A percentile compares a stretch with the other conserved stretches of the same genome.
phyloP scores from a whole-genome alignment of 169 alveolate genomes.

The Plasmodium gallinaceum region DNA sequence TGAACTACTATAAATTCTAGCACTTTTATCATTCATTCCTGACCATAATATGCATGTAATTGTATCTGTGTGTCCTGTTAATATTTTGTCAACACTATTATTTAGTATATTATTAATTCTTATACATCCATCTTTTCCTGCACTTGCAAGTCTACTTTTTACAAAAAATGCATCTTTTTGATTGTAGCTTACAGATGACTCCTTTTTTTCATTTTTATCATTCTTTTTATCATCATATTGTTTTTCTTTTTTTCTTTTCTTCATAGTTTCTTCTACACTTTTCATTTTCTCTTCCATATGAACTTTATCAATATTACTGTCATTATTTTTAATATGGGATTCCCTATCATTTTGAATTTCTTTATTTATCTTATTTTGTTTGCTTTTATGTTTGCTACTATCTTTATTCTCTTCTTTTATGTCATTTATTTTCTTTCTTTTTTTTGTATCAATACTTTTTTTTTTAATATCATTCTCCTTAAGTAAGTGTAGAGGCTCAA shows the following conservation, averaged over 20 bases:
- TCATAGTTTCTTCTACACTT: neutral
- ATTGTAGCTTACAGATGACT: neutral
- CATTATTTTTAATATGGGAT: neutral
- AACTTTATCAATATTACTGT: neutral
- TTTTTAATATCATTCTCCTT: conserved; percentile 38
- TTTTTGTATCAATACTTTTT: neutral
- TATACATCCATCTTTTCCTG: conserved; percentile 92
- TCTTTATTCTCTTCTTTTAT: neutral
- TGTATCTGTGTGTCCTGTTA: conserved; percentile 94
- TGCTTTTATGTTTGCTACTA: neutral
- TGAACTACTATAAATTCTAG: conserved; percentile 92
- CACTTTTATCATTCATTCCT: conserved; percentile 84
- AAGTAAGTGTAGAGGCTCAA: conserved; percentile 92
- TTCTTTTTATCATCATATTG: neutral
- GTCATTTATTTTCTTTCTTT: conserved; percentile 18
- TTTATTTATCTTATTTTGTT: neutral
- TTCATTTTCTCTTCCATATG: neutral
- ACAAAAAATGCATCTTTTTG: conserved; percentile 20
- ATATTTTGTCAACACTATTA: conserved; percentile 86
- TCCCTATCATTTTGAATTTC: neutral
- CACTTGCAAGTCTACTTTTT: conserved; percentile 66
- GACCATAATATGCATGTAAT: conserved; percentile 97
- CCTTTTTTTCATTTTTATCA: neutral
- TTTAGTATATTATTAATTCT: conserved; percentile 93
- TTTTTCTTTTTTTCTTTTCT: neutral